Evolutionary conservation across 2,329 filamentous ascomycete genomes (phyloP).

Genomic region (Trichoderma atroviride): DNA sequence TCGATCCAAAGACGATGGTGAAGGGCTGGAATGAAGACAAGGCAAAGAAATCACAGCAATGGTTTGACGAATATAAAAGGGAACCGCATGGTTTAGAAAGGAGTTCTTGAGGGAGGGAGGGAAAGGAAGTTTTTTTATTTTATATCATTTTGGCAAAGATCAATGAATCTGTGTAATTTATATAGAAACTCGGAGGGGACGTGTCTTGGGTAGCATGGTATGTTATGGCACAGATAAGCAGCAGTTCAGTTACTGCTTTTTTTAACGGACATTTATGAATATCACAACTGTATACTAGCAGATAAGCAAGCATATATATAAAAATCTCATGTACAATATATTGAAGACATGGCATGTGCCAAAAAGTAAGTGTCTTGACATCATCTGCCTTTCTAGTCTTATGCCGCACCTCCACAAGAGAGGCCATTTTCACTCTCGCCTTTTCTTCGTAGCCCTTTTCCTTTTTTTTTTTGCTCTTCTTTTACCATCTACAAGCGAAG

Average conservation of each 20-base stretch:
- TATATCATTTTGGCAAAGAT: neutral
- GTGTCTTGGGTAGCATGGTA: neutral
- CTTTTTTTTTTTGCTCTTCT: neutral
- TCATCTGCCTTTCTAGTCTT: neutral
- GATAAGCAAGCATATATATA: neutral
- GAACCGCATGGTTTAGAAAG: neutral
- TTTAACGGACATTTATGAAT: neutral
- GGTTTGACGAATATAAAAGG: slow-evolving; percentile 17
- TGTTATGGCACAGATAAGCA: neutral
- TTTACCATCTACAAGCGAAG: neutral
- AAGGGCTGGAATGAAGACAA: slow-evolving; percentile 12
- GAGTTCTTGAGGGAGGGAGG: neutral
- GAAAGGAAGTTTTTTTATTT: neutral
- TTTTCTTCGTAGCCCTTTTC: neutral
- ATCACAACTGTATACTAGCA: slow-evolving; percentile 12
- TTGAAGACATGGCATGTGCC: neutral
- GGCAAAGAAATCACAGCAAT: neutral
- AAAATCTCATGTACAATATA: neutral
- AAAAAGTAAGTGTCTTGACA: neutral
- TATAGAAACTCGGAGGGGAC: neutral
- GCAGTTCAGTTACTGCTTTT: neutral
- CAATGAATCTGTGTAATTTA: neutral
- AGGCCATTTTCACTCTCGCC: neutral
- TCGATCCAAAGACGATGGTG: slow-evolving; percentile 27
- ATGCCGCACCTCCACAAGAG: neutral